phyloP scores from a whole-genome alignment of 371 early-diverging fungal genomes.

The Mortierella sp. region DNA sequence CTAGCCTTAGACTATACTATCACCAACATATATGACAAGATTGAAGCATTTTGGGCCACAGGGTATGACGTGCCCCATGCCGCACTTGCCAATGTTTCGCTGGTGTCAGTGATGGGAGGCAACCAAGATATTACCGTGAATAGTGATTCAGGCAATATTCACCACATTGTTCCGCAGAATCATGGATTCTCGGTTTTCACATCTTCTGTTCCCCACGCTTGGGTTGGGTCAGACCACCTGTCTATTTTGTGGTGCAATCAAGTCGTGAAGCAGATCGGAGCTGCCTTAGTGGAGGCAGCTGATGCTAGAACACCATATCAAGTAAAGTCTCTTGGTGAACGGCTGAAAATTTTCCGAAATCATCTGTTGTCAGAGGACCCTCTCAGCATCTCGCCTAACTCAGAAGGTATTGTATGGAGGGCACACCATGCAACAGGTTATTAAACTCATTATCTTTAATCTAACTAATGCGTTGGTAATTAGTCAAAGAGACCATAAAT shows the following conservation, averaged over 20 bases:
- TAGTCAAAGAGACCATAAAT: slow-evolving; percentile 9
- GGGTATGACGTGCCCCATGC: slow-evolving; percentile 17
- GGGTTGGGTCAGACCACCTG: slow-evolving; percentile 92
- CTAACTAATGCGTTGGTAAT: neutral
- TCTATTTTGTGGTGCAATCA: slow-evolving; percentile 95
- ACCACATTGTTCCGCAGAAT: slow-evolving; percentile 71
- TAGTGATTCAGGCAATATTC: slow-evolving; percentile 82
- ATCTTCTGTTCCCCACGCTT: slow-evolving; percentile 85
- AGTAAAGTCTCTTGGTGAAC: slow-evolving; percentile 68
- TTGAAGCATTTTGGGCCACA: slow-evolving; percentile 79
- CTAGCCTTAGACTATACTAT: slow-evolving; percentile 82
- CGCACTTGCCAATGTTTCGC: slow-evolving; percentile 61
- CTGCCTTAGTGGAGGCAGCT: slow-evolving; percentile 65
- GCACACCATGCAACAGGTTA: neutral
- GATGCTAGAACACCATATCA: slow-evolving; percentile 74
- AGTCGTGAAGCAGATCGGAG: slow-evolving; percentile 64
- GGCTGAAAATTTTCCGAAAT: slow-evolving; percentile 72
- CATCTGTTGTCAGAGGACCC: slow-evolving; percentile 69
- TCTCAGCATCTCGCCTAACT: neutral
- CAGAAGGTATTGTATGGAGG: neutral
- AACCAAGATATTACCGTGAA: slow-evolving; percentile 89
- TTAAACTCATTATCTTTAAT: neutral
- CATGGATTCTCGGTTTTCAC: slow-evolving; percentile 87
- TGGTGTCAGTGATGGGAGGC: slow-evolving; percentile 94
- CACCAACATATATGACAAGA: slow-evolving; percentile 72